A percentile compares a stretch with the other conserved stretches of the same genome.
phyloP scores from a whole-genome alignment of 208 protist genomes.

The Plasmodiophora brassicae region DNA sequence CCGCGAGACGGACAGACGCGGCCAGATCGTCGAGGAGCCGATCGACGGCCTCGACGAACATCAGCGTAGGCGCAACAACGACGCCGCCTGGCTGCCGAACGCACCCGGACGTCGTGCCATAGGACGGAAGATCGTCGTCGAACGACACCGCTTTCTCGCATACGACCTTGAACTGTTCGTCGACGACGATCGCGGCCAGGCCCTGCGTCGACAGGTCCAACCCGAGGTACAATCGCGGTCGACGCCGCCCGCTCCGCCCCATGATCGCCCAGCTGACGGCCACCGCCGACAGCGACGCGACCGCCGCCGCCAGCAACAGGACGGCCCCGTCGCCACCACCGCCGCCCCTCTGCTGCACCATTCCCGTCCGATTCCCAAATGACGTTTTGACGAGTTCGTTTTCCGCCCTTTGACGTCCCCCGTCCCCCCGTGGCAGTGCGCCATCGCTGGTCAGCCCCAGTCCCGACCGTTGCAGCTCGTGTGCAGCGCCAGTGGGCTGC shows the following conservation, averaged over 20 bases:
- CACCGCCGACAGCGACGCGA: neutral
- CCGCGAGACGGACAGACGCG: neutral
- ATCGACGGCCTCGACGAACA: slow-evolving; percentile 29
- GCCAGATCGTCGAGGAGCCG: neutral
- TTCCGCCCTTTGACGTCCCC: too few species aligned
- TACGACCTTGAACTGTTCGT: neutral
- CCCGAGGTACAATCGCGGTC: neutral
- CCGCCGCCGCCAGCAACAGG: neutral
- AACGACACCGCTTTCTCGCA: neutral
- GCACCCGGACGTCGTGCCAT: neutral
- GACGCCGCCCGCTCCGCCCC: too few species aligned
- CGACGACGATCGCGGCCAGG: neutral
- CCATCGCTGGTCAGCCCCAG: too few species aligned
- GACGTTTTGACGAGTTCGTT: neutral
- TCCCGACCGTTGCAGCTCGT: too few species aligned
- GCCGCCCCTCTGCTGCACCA: neutral
- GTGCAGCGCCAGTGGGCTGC: too few species aligned
- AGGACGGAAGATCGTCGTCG: neutral
- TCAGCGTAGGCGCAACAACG: slow-evolving; percentile 15
- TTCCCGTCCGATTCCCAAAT: neutral
- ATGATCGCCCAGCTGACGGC: neutral
- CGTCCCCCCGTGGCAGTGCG: too few species aligned
- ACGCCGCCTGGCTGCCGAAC: neutral
- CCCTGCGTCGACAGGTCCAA: neutral
- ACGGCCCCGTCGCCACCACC: neutral